Evolutionary conservation across 345 rosid species (phyloP), one percentile per base, ranked within the genome.

Genomic region (Salix exigua): DNA sequence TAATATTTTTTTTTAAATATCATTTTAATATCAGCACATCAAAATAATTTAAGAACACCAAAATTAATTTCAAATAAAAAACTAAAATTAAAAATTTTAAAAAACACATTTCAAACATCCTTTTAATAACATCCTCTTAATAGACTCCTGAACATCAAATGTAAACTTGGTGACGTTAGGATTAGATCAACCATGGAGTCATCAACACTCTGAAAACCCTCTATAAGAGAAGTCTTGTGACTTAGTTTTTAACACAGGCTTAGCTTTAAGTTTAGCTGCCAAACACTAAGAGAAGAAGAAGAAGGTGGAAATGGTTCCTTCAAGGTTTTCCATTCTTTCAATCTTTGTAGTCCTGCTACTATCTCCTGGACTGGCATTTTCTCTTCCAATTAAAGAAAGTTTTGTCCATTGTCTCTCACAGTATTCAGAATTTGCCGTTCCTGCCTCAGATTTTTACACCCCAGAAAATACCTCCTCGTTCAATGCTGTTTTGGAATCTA

Each of bases 381-480:
- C 82, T 26, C 0, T 17, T 46, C 10, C 78, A 2, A 40, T 70
- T 35, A 40, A 65, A 4, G 68, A 79, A 17, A 38, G 48, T 51
- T 84, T 84, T 61, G 64, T 63, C 65, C 82, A 65, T 3, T 84
- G 86, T 55, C 73, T 83, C 7, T 64, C 44, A 18, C 25, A 26
- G 38, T 73, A 74, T 53, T 31, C 79, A 19, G 58, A 73, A 48
- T 1, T 33, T 9, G 4, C 61, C 16, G 53, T 83, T 51, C 82
- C 86, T 14, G 55, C 53, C 72, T 82, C 88, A 40, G 19, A 51
- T 33, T 64, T 81, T 48, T 81, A 62, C 73, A 77, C 81, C 21
- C 84, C 81, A 13, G 44, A 81, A 26, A 73, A 77, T 21, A 73
- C 11, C 5, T 37, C 80, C 25, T 62, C 77, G 3, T 81, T 81